Evolutionary conservation across 2,329 filamentous ascomycete genomes (phyloP).

Genomic region (Xylaria sp.): DNA sequence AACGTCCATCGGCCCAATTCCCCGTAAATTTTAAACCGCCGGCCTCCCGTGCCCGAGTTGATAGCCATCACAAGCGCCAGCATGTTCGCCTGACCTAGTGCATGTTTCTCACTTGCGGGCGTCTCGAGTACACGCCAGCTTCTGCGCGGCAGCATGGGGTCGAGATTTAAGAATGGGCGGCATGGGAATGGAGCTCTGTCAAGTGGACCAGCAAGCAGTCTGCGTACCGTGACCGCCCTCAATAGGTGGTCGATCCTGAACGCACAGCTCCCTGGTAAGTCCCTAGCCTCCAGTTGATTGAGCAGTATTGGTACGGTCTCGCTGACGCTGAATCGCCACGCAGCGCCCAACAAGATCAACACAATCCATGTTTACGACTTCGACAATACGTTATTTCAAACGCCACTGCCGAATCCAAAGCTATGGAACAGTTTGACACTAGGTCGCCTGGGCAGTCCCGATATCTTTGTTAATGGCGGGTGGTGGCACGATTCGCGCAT

Average conservation of each 20-base stretch:
- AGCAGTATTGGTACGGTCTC: neutral
- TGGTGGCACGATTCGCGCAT: conserved; percentile 98
- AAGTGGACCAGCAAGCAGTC: conserved; percentile 29
- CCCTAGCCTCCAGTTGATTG: neutral
- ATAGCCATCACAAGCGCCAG: neutral
- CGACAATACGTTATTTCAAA: conserved; percentile 94
- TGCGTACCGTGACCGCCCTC: conserved; percentile 71
- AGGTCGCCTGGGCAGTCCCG: conserved; percentile 75
- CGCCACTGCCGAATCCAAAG: conserved; percentile 85
- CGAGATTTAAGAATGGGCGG: conserved; percentile 30
- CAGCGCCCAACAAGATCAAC: conserved; percentile 71
- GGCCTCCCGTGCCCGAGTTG: neutral
- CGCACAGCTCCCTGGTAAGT: conserved; percentile 70
- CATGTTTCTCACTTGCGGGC: conserved; percentile 21
- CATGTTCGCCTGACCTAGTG: conserved; percentile 16
- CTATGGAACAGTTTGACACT: conserved; percentile 84
- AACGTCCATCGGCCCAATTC: too few species aligned
- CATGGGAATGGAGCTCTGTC: conserved; percentile 24
- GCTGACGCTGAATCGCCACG: conserved; percentile 14
- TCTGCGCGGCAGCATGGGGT: conserved; percentile 33
- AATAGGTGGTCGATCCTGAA: conserved; percentile 83
- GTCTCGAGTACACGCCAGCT: conserved; percentile 20
- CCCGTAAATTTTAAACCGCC: neutral
- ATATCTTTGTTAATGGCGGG: conserved; percentile 80
- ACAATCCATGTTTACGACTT: conserved; percentile 95